Evolutionary conservation across 1,139 yeast genomes (phyloP), one percentile per base, ranked within the genome.

Genomic region (Lodderomyces oxycetoniae): DNA sequence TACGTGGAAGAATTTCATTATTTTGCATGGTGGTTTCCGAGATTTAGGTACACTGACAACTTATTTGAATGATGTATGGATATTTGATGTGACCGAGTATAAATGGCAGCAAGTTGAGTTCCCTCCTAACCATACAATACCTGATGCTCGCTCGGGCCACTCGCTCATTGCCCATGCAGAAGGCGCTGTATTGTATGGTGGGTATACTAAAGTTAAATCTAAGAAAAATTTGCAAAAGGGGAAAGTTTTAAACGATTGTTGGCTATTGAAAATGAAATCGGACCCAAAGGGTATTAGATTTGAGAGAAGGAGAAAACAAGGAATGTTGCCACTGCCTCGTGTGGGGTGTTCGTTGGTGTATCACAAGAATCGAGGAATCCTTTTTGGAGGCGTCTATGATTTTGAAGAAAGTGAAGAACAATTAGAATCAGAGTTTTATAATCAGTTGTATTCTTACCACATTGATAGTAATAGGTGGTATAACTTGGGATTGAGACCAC

Each of bases 311-410:
- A 77, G 85, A 44, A 87, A 85, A 47, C 93, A 87, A 51, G 95
- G 96, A 1, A 82, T 80, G 52, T 87, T 79, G 36, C 96, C 96
- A 3, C 74, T 88, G 4, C 85, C 96, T 15, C 74, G 98, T 49
- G 96, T 86, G n/a, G 98, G 98, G 0, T 85, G 95, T 52, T 81
- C 94, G 3, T 76, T 91, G 77, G 89, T 79, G 3, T 72, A 73
- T 50, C 97, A 91, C 58, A 85, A 88, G 49, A 94, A 93, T 41
- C 77, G 97, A 65, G 97, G 97, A 39, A 74, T 91, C 11, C 53
- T 89, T 53, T 91, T 89, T 62, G 98, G 97, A 27, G 98, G 98
- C 43, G 98, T 91, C 10, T 89, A 76, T 52, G 98, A 91, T 59
- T 84, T 74, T 41, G 96, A 88, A 46, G 98, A 91, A 57, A 89